Percentiles rank a stretch among this genome's conserved stretches.
These are phyloP conservation scores for Avena sativa DNA, from an alignment of 176 grass and related monocot species.

Conservation along the genomic window DNA sequence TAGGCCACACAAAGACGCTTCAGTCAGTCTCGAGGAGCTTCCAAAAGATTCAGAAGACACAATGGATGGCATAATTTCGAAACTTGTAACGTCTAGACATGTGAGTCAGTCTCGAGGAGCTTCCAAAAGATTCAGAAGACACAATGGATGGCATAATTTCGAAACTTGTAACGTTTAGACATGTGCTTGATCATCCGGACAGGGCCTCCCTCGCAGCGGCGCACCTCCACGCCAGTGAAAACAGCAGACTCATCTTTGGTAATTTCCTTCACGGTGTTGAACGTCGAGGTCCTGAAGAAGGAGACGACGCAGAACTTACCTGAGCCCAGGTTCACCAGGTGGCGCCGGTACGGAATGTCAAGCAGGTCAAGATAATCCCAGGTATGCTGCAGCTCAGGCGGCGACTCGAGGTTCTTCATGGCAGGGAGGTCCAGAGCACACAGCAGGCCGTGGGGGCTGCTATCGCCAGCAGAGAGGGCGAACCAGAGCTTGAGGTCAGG, in stretches of 20 bases:
- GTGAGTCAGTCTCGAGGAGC: background rate
- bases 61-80: background rate
- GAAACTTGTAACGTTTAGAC: background rate
- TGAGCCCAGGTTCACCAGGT: background rate
- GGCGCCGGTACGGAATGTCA: background rate
- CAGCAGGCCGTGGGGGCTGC: background rate
- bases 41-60: background rate
- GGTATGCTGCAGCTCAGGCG: background rate
- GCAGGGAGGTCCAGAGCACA: background rate
- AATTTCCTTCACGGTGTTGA: background rate
- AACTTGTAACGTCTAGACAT: constrained; percentile 4
- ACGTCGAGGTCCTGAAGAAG: background rate
- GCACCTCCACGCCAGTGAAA: background rate
- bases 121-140: background rate
- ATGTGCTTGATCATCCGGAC: background rate
- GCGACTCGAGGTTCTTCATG: background rate
- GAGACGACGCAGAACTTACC: constrained; percentile 1
- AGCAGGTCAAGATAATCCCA: constrained; percentile 9
- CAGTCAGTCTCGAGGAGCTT: background rate
- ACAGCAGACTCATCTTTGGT: background rate
- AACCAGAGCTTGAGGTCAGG: constrained; percentile 3
- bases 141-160: background rate
- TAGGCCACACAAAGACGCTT: background rate
- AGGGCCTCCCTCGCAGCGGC: background rate
- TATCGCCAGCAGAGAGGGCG: background rate